phyloP scores from a whole-genome alignment of 78 protist species.

The Anaeramoeba flamelloides region DNA sequence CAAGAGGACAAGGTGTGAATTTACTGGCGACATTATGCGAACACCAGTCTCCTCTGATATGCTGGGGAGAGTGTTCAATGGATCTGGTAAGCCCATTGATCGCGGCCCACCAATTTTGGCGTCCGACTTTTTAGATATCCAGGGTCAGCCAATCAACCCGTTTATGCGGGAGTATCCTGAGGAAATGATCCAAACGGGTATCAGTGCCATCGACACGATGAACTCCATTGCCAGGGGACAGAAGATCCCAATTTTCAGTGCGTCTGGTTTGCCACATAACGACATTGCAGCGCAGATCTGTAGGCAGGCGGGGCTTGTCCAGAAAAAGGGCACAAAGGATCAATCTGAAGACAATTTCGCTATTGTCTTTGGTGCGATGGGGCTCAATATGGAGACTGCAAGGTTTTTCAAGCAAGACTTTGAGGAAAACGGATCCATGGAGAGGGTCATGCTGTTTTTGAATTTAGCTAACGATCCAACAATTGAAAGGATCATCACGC shows the following conservation, averaged over 20 bases:
- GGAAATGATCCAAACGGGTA: slow-evolving; percentile 99
- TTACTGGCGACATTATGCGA: slow-evolving; percentile 79
- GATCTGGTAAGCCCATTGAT: slow-evolving; percentile 97
- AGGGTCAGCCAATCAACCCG: slow-evolving; percentile 93
- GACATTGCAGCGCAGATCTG: slow-evolving; percentile 97
- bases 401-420: slow-evolving; percentile 93
- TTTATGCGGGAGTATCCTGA: slow-evolving; percentile 84
- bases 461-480: slow-evolving; percentile 99
- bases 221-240: slow-evolving; percentile 98
- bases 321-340: slow-evolving; percentile 39
- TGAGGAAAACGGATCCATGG: slow-evolving; percentile 89
- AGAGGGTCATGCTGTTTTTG: slow-evolving; percentile 83
- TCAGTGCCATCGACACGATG: slow-evolving; percentile 95
- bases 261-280: slow-evolving; percentile 96
- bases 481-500: slow-evolving; percentile 99
- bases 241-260: slow-evolving; percentile 99
- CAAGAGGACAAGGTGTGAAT: slow-evolving; percentile 65
- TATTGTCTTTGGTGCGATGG: slow-evolving; percentile 99
- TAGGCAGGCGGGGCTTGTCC: slow-evolving; percentile 88
- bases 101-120: slow-evolving; percentile 83
- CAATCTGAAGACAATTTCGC: slow-evolving; percentile 84
- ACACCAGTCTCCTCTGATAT: slow-evolving; percentile 92
- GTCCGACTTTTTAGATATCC: slow-evolving; percentile 88
- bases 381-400: slow-evolving; percentile 96
- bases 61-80: too few relatives aligned